Conservation (phyloP, 352 stramenopile genomes). For the Pythium phragmiticola region DNA sequence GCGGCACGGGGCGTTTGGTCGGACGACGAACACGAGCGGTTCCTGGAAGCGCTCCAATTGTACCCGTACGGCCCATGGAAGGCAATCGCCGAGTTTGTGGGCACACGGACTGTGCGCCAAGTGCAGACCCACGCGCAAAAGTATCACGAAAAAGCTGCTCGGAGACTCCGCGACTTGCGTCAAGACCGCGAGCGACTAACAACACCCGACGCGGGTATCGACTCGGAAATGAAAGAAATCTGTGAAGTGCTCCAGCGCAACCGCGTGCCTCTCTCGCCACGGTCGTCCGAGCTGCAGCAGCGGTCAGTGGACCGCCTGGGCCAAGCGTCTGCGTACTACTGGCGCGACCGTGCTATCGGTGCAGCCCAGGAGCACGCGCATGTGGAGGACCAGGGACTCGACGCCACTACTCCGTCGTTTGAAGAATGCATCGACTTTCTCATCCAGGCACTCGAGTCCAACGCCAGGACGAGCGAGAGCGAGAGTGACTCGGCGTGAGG, state of each 20-base stretch:
- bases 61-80: conserved; percentile 24
- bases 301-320: conserved; percentile 3
- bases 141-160: conserved; percentile 27
- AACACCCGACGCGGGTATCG: not conserved
- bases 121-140: conserved; percentile 29
- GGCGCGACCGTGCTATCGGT: not conserved
- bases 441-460: conserved; percentile 7
- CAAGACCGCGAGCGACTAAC: conserved; percentile 35
- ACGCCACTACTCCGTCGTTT: conserved; percentile 5
- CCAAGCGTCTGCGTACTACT: not conserved
- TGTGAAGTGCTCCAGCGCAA: conserved; percentile 13
- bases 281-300: conserved; percentile 5
- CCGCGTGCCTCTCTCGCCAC: conserved; percentile 6
- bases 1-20: conserved; percentile 26
- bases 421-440: conserved; percentile 20
- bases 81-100: conserved; percentile 16
- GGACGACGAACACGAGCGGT: conserved; percentile 30
- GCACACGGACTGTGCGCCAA: conserved; percentile 26
- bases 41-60: conserved; percentile 27
- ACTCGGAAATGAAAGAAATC: conserved; percentile 13
- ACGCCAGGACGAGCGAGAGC: not conserved
- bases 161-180: conserved; percentile 43
- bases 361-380: not conserved
- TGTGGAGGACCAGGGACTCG: not conserved
- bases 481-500: not conserved